Percentiles rank a stretch among this genome's conserved stretches.
These are phyloP conservation scores for Melaleuca quinquenervia DNA, from an alignment of 345 rosid genomes.

Conservation along the genomic window DNA sequence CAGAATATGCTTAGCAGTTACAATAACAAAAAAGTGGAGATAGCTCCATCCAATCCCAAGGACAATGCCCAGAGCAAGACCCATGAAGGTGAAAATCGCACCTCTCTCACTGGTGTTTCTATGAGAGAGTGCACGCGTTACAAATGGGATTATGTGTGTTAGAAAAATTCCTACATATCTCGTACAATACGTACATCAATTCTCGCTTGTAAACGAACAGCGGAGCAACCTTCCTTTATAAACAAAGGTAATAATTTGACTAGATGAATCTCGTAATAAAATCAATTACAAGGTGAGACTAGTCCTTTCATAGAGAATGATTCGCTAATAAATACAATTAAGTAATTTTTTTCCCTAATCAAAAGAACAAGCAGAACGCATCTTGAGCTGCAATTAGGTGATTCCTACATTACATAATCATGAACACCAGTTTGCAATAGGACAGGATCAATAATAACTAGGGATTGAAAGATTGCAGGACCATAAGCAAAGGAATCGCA, in stretches of 20 bases:
- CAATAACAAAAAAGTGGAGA: not conserved
- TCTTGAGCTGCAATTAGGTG: not conserved
- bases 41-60: not conserved
- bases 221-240: not conserved
- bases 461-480: not conserved
- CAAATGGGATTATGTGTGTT: not conserved
- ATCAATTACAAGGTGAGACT: not conserved
- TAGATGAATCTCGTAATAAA: not conserved
- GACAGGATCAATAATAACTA: not conserved
- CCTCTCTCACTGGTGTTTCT: not conserved
- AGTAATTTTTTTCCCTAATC: not conserved
- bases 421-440: not conserved
- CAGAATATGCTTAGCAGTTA: not conserved
- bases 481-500: not conserved
- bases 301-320: not conserved
- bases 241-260: not conserved
- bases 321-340: not conserved
- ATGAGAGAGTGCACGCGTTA: not conserved
- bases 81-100: not conserved
- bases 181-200: not conserved
- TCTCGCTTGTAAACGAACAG: not conserved
- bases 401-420: not conserved
- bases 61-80: not conserved
- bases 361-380: not conserved
- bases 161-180: not conserved